phyloP scores from a whole-genome alignment of 169 alveolate species.

The Besnoitia besnoiti region DNA sequence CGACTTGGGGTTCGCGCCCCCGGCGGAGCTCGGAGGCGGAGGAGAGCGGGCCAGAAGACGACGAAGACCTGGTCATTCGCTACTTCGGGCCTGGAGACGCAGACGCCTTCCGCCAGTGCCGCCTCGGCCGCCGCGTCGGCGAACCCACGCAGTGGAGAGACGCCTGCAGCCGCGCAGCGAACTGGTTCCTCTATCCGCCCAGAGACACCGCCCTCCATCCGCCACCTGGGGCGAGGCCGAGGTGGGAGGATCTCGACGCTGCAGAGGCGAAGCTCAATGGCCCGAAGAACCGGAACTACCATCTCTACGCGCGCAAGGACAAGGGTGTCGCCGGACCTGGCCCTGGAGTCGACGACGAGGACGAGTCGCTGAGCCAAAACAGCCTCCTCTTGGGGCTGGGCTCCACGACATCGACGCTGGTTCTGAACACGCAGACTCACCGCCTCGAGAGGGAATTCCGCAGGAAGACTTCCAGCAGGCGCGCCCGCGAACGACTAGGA shows the following conservation, averaged over 20 bases:
- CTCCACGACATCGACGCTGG: not conserved
- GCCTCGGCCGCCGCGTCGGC: too few relatives aligned
- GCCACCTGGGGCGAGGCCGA: not conserved
- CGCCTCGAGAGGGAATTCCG: not conserved
- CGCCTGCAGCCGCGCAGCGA: not conserved
- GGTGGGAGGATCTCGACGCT: not conserved
- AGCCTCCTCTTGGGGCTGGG: not conserved
- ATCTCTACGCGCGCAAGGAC: conserved; percentile 11
- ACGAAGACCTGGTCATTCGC: too few relatives aligned
- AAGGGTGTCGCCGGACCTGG: not conserved
- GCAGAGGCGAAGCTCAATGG: not conserved
- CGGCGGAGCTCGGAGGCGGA: too few relatives aligned
- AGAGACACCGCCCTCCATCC: conserved; percentile 24
- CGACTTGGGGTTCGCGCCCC: not conserved
- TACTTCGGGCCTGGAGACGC: too few relatives aligned
- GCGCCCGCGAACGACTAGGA: not conserved
- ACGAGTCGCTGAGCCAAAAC: not conserved
- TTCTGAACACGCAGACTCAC: not conserved
- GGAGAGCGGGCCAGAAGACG: too few relatives aligned
- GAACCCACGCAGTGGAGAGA: too few relatives aligned
- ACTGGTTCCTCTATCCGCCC: not conserved
- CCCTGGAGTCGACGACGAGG: not conserved
- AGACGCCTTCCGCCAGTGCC: too few relatives aligned
- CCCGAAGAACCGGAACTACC: conserved; percentile 3
- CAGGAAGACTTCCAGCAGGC: not conserved